Evolutionary conservation across 208 protist species (phyloP).

Genomic region (Angomonas desouzai): DNA sequence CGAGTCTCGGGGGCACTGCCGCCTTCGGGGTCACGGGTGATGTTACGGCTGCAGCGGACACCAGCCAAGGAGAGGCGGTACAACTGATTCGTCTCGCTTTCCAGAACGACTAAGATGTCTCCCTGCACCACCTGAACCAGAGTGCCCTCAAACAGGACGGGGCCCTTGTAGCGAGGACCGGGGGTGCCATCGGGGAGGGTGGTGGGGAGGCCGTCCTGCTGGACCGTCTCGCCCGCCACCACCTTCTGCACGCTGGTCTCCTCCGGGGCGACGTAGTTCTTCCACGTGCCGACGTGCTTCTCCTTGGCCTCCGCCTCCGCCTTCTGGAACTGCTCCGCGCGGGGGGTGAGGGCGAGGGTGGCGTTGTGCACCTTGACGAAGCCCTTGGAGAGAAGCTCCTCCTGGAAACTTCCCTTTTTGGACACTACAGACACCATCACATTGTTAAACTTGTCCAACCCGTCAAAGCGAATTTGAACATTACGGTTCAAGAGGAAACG

Average conservation of each 20-base stretch:
- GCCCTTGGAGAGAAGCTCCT: conserved; percentile 77
- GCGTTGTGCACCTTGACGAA: conserved; percentile 60
- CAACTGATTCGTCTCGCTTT: conserved; percentile 37
- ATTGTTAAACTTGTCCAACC: conserved; percentile 71
- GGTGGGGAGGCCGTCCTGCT: conserved; percentile 35
- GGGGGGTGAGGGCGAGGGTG: conserved; percentile 44
- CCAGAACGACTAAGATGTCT: conserved; percentile 72
- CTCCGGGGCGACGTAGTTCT: conserved; percentile 41
- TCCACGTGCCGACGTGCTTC: conserved; percentile 61
- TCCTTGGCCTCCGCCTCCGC: conserved; percentile 59
- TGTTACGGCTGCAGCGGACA: conserved; percentile 32
- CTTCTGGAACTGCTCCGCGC: conserved; percentile 38
- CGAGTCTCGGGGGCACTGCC: conserved; percentile 63
- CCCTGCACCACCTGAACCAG: conserved; percentile 82
- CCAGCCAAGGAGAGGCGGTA: conserved; percentile 75
- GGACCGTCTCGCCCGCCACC: conserved; percentile 15
- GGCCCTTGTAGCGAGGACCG: conserved; percentile 57
- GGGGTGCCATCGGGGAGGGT: conserved; percentile 37
- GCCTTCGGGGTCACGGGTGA: conserved; percentile 57
- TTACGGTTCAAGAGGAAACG: conserved; percentile 78
- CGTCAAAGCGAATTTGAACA: conserved; percentile 75
- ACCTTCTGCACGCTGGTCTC: conserved; percentile 14
- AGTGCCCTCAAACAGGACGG: conserved; percentile 46
- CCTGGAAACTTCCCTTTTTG: conserved; percentile 77
- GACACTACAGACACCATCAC: conserved; percentile 79